Percentiles rank a stretch among this genome's conserved stretches.
These are phyloP conservation scores for Pyracantha coccinea DNA, from an alignment of 331 rosid genomes.

Conservation along the genomic window DNA sequence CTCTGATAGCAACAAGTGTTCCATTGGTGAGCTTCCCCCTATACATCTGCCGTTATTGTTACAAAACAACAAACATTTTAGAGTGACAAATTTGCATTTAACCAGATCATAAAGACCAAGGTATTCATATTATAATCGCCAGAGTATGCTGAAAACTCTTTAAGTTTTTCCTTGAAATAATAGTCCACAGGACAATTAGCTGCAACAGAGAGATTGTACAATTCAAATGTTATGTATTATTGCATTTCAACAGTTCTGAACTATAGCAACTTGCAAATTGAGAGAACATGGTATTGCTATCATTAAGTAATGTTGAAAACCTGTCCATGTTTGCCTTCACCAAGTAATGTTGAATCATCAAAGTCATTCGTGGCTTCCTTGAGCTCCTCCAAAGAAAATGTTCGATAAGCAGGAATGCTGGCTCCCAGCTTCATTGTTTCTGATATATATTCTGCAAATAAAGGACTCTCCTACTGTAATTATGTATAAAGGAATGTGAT, in stretches of 20 bases:
- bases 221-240: neutral
- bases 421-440: slow-evolving; percentile 90
- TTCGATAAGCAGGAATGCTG: slow-evolving; percentile 75
- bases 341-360: slow-evolving; percentile 52
- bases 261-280: neutral
- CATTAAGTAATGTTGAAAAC: slow-evolving; percentile 20
- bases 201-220: neutral
- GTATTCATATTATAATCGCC: too few relatives aligned
- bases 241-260: neutral
- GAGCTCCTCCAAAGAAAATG: slow-evolving; percentile 77
- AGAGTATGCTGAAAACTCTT: neutral
- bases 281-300: neutral
- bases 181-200: neutral
- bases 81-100: neutral
- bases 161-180: neutral
- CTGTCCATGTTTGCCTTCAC: slow-evolving; percentile 56
- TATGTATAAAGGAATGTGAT: neutral
- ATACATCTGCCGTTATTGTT: slow-evolving; percentile 45
- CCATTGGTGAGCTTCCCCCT: slow-evolving; percentile 77
- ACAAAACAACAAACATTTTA: neutral
- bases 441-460: slow-evolving; percentile 64
- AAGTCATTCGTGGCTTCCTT: slow-evolving; percentile 82
- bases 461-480: neutral
- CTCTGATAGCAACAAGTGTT: slow-evolving; percentile 51
- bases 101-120: too few relatives aligned